A percentile compares a stretch with the other conserved stretches of the same genome.
These are phyloP conservation scores for Papiliotrema fonsecae DNA, from an alignment of 1,284 basidiomycete species.

Conservation along the genomic window DNA sequence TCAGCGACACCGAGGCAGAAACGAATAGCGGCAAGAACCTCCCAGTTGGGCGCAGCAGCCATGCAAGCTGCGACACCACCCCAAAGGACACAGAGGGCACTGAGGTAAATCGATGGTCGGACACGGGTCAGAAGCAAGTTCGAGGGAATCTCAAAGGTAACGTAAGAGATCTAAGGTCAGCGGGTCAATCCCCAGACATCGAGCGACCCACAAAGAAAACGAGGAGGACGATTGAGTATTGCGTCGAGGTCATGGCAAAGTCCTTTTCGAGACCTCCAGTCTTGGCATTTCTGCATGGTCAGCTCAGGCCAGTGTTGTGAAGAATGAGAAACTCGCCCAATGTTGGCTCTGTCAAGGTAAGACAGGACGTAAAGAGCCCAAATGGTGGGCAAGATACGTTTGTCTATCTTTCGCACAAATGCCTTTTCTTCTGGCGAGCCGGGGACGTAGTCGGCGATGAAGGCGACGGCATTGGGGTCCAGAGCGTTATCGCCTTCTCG, in stretches of 20 bases:
- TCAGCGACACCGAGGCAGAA: constrained; percentile 40
- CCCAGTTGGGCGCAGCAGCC: constrained; percentile 34
- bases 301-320: neutral
- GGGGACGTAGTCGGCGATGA: constrained; percentile 37
- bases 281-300: constrained; percentile 32
- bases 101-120: constrained; percentile 38
- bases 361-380: constrained; percentile 45
- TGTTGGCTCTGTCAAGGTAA: constrained; percentile 45
- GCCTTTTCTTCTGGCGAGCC: constrained; percentile 38
- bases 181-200: constrained; percentile 4
- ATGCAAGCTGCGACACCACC: constrained; percentile 39
- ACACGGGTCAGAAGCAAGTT: constrained; percentile 34
- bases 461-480: constrained; percentile 15
- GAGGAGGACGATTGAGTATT: constrained; percentile 42
- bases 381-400: constrained; percentile 39
- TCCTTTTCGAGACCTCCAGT: constrained; percentile 36
- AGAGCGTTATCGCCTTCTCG: constrained; percentile 14
- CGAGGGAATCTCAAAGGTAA: constrained; percentile 36
- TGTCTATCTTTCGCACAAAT: constrained; percentile 40
- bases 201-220: constrained; percentile 25
- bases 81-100: constrained; percentile 37
- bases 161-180: constrained; percentile 32
- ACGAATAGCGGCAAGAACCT: constrained; percentile 35
- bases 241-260: constrained; percentile 39
- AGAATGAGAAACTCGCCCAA: constrained; percentile 26